Conservation (phyloP, 75 land plant species). For the Picea glauca region DNA sequence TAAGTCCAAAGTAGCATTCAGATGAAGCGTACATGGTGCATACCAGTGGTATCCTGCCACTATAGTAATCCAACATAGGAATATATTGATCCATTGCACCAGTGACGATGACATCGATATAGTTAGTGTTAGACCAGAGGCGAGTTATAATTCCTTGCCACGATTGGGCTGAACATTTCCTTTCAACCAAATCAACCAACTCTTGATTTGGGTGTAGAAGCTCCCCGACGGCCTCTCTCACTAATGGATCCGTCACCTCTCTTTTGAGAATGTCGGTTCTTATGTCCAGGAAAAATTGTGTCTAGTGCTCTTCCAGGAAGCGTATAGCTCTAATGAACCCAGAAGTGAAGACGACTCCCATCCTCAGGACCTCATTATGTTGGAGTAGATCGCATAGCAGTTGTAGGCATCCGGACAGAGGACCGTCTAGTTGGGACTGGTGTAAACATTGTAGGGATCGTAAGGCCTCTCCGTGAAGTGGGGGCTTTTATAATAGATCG, state of each 20-base stretch:
- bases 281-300: conserved; percentile 51
- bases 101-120: conserved; percentile 64
- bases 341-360: conserved; percentile 71
- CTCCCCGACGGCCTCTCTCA: conserved; percentile 34
- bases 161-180: conserved; percentile 45
- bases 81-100: conserved; percentile 88
- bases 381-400: conserved; percentile 66
- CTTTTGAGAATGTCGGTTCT: conserved; percentile 32
- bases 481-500: too few relatives aligned
- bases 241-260: conserved; percentile 42
- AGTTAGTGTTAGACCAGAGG: conserved; percentile 77
- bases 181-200: conserved; percentile 46
- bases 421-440: too few relatives aligned
- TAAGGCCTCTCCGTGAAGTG: too few relatives aligned
- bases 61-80: conserved; percentile 61
- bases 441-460: too few relatives aligned
- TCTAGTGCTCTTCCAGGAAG: conserved; percentile 65
- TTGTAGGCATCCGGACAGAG: conserved; percentile 13
- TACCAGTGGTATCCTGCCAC: conserved; percentile 60
- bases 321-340: conserved; percentile 70
- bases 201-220: conserved; percentile 45
- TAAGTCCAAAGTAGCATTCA: conserved; percentile 81
- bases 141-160: conserved; percentile 80
- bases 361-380: conserved; percentile 49
- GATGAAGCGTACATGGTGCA: conserved; percentile 82